Base-by-base conservation (phyloP, 2,329 filamentous ascomycete genomes). In the Fusarium brevicatenulatum region DNA sequence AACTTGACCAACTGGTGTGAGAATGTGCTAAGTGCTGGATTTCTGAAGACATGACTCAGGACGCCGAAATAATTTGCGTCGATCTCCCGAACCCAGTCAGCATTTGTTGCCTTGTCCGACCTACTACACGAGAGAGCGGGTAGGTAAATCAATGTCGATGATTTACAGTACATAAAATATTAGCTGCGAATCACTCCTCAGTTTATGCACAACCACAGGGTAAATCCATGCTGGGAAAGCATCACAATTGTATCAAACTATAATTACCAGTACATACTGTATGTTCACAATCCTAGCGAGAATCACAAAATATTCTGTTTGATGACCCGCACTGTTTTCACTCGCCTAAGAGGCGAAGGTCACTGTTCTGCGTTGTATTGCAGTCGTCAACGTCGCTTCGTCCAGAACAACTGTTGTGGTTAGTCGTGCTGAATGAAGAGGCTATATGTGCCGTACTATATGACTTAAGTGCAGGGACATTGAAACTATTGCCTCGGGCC, bases 31-130 rank as follows among this genome's bases (percentile, higher is more conserved):
- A 44, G 30, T 58, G 42, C 56, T 55, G 43, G n/a, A 57, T 12
- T 57, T 52, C 64, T 71, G 63, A 55, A 71, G 56, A 42, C 66
- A 63, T 59, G 76, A 77, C 75, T 77, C 74, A 77, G 62, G 39
- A 43, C 61, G 36, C 62, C 59, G 32, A 59, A 71, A 71, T 76
- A 69, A 68, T 66, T 60, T 57, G 62, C 63, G 75, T 77, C 72
- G 76, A 77, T 77, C 76, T 77, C 76, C 76, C 76, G 72, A 54
- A 60, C 59, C 52, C 59, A 68, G 46, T 60, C 62, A 77, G 53
- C 63, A 60, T 61, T 63, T n/a, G 37, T 36, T 25, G 21, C n/a
- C 54, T 36, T 32, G 32, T 25, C 30, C 57, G 47, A 54, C 30
- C 42, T 28, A 57, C 50, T 28, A 57, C 54, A 54, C 21, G 19